These are phyloP conservation scores for Achaetomiella virescens DNA, from an alignment of 495 filamentous ascomycete species.

Conservation along the genomic window DNA sequence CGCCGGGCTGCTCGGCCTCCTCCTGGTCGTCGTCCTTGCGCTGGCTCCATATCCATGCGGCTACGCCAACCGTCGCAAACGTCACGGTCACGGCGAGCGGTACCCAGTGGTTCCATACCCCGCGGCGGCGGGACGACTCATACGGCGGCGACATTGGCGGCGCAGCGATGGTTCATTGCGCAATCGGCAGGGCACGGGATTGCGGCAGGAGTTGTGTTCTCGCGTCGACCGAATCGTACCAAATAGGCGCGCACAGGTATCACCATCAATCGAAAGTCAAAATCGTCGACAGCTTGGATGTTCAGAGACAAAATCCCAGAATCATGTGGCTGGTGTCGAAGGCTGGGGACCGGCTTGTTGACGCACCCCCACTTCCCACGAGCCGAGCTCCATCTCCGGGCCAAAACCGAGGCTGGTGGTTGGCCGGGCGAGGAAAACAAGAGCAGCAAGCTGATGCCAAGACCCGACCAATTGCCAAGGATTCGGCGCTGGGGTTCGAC, in stretches of 20 bases:
- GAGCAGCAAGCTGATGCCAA: slow-evolving; percentile 18
- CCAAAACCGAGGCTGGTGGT: slow-evolving; percentile 31
- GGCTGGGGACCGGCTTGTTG: slow-evolving; percentile 27
- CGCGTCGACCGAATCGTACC: background rate
- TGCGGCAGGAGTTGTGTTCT: background rate
- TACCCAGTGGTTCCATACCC: slow-evolving; percentile 74
- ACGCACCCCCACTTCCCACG: slow-evolving; percentile 17
- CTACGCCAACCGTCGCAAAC: slow-evolving; percentile 74
- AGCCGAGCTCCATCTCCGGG: slow-evolving; percentile 25
- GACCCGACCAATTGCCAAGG: background rate
- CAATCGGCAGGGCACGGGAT: slow-evolving; percentile 6
- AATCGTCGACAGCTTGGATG: background rate
- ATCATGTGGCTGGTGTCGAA: slow-evolving; percentile 24
- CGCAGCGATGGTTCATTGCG: slow-evolving; percentile 25
- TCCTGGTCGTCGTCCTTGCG: slow-evolving; percentile 51
- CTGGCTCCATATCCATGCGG: slow-evolving; percentile 91
- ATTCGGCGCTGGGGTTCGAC: too few species aligned
- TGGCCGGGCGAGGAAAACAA: slow-evolving; percentile 25
- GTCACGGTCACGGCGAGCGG: slow-evolving; percentile 79
- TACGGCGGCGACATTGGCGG: slow-evolving; percentile 70
- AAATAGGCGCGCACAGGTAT: background rate
- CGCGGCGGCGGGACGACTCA: slow-evolving; percentile 61
- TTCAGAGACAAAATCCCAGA: slow-evolving; percentile 1
- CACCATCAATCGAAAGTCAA: background rate
- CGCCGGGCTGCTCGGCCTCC: slow-evolving; percentile 51